Base-by-base conservation (phyloP, 2,329 filamentous ascomycete species). In the Fusarium subtropicale region DNA sequence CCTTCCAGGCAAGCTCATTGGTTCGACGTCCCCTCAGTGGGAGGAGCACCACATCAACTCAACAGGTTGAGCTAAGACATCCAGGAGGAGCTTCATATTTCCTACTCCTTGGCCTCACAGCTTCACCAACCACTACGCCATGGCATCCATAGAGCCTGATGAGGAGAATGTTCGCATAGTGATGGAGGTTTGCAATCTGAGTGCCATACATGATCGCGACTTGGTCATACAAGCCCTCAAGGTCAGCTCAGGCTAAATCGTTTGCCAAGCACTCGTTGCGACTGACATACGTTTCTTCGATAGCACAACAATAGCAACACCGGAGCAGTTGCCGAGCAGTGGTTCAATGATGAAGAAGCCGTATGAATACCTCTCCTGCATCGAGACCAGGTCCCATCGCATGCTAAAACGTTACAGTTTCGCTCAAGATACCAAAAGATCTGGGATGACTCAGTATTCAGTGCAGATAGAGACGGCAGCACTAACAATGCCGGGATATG, bases 401-500 rank as follows among this genome's bases (percentile, higher is more conserved):
- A 56, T 50, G 50, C 67, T 74, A 52, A 74, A 68, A 52, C 34
- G 22, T 48, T 47, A 33, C 62, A 85, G 83, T 86, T 86, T 61
- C 79, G 77, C 44, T 76, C 77, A 54, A 81, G 85, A 75, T 87
- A 88, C 68, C 77, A 77, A 28, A 60, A 66, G n/a, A 28, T 64
- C 30, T 90, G 87, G 87, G 83, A 88, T 63, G 87, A 90, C 55
- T 78, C 75, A 31, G 80, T 82, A 44, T 90, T 88, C 64, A 76
- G 76, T 7, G 82, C 82, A 39, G 85, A 85, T 68, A 81, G 86
- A 55, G 86, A 90, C 52, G 86, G 86, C n/a, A 70, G 68, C 3
- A 53, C 71, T 16, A 81, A 83, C 42, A 79, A 77, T 28, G 51
- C 81, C 39, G 82, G 81, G 42, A 83, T 84, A 64, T 81, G 85